Conservation (phyloP, 805 yeast genomes). For the Alloascoidea africana region DNA sequence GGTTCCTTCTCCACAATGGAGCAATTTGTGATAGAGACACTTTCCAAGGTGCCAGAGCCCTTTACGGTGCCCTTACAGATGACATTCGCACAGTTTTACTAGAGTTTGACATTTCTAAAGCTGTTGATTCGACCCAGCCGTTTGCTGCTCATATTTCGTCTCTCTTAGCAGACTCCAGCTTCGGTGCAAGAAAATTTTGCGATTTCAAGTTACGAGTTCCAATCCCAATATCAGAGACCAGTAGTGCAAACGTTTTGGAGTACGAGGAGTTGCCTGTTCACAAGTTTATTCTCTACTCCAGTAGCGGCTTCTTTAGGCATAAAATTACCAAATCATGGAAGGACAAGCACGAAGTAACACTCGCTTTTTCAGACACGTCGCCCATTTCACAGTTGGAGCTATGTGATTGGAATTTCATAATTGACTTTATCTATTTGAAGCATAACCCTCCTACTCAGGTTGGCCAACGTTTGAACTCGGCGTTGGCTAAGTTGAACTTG, state of each 20-base stretch:
- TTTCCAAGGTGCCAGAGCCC: conserved; percentile 66
- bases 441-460: no score
- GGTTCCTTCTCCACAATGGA: conserved; percentile 43
- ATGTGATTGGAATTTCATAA: no score
- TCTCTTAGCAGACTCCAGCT: no score
- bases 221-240: no score
- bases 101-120: conserved; percentile 49
- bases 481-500: no score
- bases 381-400: no score
- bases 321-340: conserved; percentile 14
- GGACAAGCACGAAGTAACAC: conserved; percentile 8
- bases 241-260: no score
- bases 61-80: conserved; percentile 67
- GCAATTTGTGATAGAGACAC: conserved; percentile 71
- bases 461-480: no score
- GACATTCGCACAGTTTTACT: conserved; percentile 41
- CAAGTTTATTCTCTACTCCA: conserved; percentile 12
- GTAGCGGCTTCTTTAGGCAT: conserved; percentile 17
- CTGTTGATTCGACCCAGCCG: conserved; percentile 53
- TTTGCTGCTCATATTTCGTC: conserved; percentile 57
- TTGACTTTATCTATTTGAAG: no score
- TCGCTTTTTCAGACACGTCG: no score
- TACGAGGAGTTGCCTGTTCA: conserved; percentile 7
- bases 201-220: no score
- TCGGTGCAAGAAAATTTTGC: no score